A percentile compares a stretch with the other conserved stretches of the same genome.
phyloP scores from a whole-genome alignment of 352 stramenopile species.

The Thalassiosira mediterranea region DNA sequence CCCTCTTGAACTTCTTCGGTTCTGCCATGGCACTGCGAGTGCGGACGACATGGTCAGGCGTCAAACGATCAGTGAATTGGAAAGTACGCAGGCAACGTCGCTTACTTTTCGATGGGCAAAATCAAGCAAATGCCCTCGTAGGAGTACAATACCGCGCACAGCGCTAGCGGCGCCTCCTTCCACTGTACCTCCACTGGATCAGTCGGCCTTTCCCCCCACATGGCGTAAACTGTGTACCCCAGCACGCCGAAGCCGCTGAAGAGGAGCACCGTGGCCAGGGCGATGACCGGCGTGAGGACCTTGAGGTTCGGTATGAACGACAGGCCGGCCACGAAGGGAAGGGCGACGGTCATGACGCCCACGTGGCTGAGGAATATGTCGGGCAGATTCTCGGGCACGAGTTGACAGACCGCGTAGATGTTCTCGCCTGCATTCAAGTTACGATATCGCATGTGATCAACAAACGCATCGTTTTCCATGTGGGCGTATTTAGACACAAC shows the following conservation, averaged over 20 bases:
- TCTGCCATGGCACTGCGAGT: constrained; percentile 65
- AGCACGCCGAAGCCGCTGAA: constrained; percentile 56
- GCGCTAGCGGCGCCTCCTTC: constrained; percentile 49
- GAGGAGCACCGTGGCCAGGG: constrained; percentile 45
- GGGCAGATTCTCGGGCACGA: constrained; percentile 23
- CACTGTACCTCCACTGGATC: constrained; percentile 37
- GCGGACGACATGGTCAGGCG: no score
- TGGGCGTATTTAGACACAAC: no score
- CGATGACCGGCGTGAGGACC: constrained; percentile 62
- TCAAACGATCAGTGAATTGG: no score
- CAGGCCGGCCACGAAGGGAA: constrained; percentile 59
- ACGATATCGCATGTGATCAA: no score
- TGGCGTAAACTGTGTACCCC: constrained; percentile 34
- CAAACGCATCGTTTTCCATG: no score
- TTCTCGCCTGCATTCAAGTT: no score
- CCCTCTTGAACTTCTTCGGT: constrained; percentile 48
- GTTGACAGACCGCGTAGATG: constrained; percentile 49
- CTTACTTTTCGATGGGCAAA: constrained; percentile 72
- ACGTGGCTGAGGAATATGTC: constrained; percentile 21
- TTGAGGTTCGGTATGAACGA: constrained; percentile 61
- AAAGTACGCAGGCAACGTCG: no score
- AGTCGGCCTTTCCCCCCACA: constrained; percentile 55
- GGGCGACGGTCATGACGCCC: constrained; percentile 53
- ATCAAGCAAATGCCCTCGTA: constrained; percentile 79
- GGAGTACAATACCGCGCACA: constrained; percentile 74